These are phyloP conservation scores for Coniochaeta sp. DNA, from an alignment of 2,329 filamentous ascomycete species.

Conservation along the genomic window DNA sequence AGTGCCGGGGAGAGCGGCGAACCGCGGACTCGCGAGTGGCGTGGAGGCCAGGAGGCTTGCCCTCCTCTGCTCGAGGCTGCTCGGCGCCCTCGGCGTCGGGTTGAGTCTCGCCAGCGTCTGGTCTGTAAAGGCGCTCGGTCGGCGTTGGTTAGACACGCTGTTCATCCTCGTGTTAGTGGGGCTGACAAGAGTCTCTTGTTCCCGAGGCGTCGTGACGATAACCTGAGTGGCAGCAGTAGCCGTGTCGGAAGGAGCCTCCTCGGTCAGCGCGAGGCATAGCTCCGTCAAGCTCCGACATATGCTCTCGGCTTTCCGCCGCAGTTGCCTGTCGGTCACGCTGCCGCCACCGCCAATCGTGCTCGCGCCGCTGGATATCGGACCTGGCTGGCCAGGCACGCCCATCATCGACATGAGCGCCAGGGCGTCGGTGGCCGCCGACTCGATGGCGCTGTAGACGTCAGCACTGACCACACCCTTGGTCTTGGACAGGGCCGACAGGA, in stretches of 20 bases:
- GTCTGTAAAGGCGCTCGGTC: conserved; percentile 33
- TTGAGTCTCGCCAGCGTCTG: conserved; percentile 25
- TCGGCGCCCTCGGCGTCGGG: conserved; percentile 31
- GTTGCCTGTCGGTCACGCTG: conserved; percentile 66
- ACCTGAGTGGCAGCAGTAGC: conserved; percentile 20
- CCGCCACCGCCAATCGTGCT: conserved; percentile 49
- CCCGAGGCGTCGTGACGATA: conserved; percentile 12
- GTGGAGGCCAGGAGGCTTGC: conserved; percentile 36
- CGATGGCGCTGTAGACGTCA: conserved; percentile 71
- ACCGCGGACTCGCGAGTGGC: conserved; percentile 38
- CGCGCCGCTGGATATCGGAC: conserved; percentile 59
- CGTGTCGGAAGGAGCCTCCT: conserved; percentile 33
- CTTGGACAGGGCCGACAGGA: conserved; percentile 76
- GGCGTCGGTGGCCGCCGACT: conserved; percentile 76
- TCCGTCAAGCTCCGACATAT: conserved; percentile 91
- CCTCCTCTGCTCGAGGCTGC: conserved; percentile 47
- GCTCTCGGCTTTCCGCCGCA: conserved; percentile 84
- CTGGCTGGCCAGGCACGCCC: conserved; percentile 61
- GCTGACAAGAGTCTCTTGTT: conserved; percentile 13
- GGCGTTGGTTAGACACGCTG: conserved; percentile 27
- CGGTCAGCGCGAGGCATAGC: conserved; percentile 76
- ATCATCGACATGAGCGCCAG: conserved; percentile 72
- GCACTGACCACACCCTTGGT: conserved; percentile 61
- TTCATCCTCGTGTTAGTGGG: conserved; percentile 9
- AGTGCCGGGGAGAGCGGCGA: conserved; percentile 27